These are phyloP conservation scores for Barbarea vulgaris DNA, from an alignment of 345 rosid species.

Conservation along the genomic window DNA sequence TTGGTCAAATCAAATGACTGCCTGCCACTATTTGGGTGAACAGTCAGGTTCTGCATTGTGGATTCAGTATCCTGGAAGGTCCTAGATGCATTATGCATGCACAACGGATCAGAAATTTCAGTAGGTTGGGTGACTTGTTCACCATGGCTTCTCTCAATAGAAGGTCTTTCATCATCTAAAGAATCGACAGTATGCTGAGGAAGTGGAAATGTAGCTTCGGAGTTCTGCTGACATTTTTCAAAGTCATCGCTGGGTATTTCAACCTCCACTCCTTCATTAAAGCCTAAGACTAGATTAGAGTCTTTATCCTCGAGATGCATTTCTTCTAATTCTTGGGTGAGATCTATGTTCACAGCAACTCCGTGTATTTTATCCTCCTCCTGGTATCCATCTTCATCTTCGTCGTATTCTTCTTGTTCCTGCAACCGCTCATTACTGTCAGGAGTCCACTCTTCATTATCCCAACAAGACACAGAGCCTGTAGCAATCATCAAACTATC, in stretches of 20 bases:
- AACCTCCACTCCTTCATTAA: constrained; percentile 90
- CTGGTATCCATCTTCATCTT: constrained; percentile 83
- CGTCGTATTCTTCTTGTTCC: constrained; percentile 96
- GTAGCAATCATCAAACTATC: constrained; percentile 53
- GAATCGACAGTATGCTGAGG: constrained; percentile 47
- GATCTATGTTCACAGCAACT: constrained; percentile 64
- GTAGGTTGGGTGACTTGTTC: constrained; percentile 45
- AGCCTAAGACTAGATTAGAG: constrained; percentile 74
- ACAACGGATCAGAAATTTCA: constrained; percentile 48
- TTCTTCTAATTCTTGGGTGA: constrained; percentile 59
- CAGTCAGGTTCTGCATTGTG: constrained; percentile 51
- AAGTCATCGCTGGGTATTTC: constrained; percentile 76
- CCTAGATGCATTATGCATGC: constrained; percentile 48
- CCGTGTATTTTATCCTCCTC: constrained; percentile 84
- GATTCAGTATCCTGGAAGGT: constrained; percentile 59
- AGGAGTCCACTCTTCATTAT: constrained; percentile 87
- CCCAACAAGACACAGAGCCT: constrained; percentile 62
- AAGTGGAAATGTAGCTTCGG: constrained; percentile 46
- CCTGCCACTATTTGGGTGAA: constrained; percentile 46
- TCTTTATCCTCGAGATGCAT: constrained; percentile 64
- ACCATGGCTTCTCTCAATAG: constrained; percentile 44
- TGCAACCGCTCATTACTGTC: constrained; percentile 64
- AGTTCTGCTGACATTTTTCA: constrained; percentile 61
- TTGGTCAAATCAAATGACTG: constrained; percentile 46
- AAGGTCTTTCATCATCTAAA: constrained; percentile 48